Conservation (phyloP, 2,329 filamentous ascomycete genomes). For the Colletotrichum sublineola region DNA sequence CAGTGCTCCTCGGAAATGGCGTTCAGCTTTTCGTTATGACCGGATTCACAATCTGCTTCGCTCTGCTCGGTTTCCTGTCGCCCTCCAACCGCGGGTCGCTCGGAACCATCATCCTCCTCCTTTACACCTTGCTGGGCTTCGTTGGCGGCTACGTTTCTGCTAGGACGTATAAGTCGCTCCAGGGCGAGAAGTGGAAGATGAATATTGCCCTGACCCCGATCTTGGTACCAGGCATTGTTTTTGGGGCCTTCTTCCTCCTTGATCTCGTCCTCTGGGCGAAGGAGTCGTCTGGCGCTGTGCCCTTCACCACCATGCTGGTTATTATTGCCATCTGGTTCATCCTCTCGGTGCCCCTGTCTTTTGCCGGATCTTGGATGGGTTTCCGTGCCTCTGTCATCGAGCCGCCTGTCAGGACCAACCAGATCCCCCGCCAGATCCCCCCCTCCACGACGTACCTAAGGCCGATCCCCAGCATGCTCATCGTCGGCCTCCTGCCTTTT, state of each 20-base stretch:
- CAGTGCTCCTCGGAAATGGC: constrained; percentile 91
- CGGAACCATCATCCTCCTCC: constrained; percentile 90
- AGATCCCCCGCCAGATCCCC: constrained; percentile 97
- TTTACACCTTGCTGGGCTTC: constrained; percentile 93
- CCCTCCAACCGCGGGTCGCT: constrained; percentile 95
- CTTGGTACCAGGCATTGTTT: constrained; percentile 88
- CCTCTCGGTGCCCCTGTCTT: constrained; percentile 92
- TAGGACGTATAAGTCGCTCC: constrained; percentile 93
- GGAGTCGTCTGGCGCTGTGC: constrained; percentile 91
- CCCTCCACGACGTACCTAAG: constrained; percentile 85
- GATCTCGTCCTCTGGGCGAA: constrained; percentile 98
- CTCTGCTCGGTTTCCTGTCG: constrained; percentile 92
- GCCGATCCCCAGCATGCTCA: constrained; percentile 88
- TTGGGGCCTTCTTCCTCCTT: constrained; percentile 89
- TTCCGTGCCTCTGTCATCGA: constrained; percentile 82
- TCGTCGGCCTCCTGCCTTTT: constrained; percentile 94
- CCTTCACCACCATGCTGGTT: constrained; percentile 96
- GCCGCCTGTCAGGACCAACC: constrained; percentile 92
- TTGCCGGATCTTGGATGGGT: constrained; percentile 92
- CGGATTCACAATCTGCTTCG: constrained; percentile 92
- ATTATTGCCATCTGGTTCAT: constrained; percentile 96
- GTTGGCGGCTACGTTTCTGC: constrained; percentile 92
- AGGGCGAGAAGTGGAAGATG: constrained; percentile 93
- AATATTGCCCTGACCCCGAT: constrained; percentile 91
- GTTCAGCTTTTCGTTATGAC: constrained; percentile 98